A percentile compares a stretch with the other conserved stretches of the same genome.
Evolutionary conservation across 257 asterid genomes (phyloP).

Genomic region (Datura wrightii): DNA sequence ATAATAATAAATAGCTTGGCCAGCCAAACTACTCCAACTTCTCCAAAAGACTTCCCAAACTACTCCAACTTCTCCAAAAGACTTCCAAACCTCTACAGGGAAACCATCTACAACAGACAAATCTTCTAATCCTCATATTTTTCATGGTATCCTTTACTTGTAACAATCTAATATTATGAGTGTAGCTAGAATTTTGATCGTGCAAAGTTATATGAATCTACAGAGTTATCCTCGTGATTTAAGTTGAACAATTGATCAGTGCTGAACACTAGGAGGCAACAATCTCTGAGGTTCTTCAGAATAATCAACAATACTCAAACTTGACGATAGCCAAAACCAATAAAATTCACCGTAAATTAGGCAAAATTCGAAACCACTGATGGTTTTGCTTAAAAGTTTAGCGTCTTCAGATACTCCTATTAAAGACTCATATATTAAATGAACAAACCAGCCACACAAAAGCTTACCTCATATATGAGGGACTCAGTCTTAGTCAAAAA

Average conservation of each 20-base stretch:
- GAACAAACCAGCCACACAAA: neutral
- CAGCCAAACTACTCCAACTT: neutral
- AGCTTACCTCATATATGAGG: conserved; percentile 82
- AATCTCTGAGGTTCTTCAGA: neutral
- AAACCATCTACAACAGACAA: neutral
- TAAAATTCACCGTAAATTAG: neutral
- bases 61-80: neutral
- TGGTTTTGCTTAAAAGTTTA: neutral
- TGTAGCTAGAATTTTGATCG: neutral
- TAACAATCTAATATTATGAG: neutral
- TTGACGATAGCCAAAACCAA: neutral
- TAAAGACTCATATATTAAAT: neutral
- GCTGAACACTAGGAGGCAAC: neutral
- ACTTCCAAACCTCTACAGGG: neutral
- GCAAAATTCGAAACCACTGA: neutral
- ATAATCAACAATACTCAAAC: conserved; percentile 19
- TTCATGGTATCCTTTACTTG: neutral
- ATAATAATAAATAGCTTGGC: neutral
- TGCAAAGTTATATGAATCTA: neutral
- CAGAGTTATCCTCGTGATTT: neutral
- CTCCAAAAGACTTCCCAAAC: conserved; percentile 10
- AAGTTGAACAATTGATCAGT: conserved; percentile 1
- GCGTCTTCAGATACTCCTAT: neutral
- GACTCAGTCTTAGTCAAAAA: conserved; percentile 72
- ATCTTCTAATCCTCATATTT: conserved; percentile 7